Evolutionary conservation across 1,284 basidiomycete genomes (phyloP), one percentile per base, ranked within the genome.

Genomic region (Spongispora temasekensis): DNA sequence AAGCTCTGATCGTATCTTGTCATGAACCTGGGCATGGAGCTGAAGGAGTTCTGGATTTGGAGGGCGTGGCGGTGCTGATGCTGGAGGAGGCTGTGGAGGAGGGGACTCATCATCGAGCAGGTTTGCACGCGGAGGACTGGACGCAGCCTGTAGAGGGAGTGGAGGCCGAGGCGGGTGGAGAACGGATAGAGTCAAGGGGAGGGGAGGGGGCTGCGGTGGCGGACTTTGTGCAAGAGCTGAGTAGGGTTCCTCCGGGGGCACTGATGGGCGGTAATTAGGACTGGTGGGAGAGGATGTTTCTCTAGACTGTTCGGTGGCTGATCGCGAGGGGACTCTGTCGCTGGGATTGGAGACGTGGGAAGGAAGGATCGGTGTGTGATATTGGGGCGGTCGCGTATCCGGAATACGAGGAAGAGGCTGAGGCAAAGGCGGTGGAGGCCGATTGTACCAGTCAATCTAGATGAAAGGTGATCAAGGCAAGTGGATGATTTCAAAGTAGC

Each of bases 21-120:
- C 81, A 71, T 94, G 89, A 21, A 98, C 84, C 63, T 86, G 83
- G 15, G 85, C 81, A 68, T 98, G 96, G n/a, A 99, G 81, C 31
- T 86, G 86, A 32, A 96, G 81, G 1, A 97, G 82, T 67, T 95
- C 91, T 27, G 87, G 97, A 80, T 90, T 97, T 42, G 93, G 93
- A 17, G 97, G 95, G 42, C 92, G 84, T 21, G 93, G 93, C 50
- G 93, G 91, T 37, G 84, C 83, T 25, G 76, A 71, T 19, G 76
- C 76, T 28, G 75, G 68, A 60, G 59, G 61, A 55, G 64, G 71
- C 61, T 56, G 66, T 57, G 71, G 69, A 2, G 69, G 61, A 58
- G 75, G 71, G 17, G 69, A 68, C 54, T 86, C 85, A 60, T 81
- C 81, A 70, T 87, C 85, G 58, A 84, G 76, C 31, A 84, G 70